Percentiles rank a stretch among this genome's conserved stretches.
Conservation (phyloP, 2,329 filamentous ascomycete species). For the Hypoxylon sp. region DNA sequence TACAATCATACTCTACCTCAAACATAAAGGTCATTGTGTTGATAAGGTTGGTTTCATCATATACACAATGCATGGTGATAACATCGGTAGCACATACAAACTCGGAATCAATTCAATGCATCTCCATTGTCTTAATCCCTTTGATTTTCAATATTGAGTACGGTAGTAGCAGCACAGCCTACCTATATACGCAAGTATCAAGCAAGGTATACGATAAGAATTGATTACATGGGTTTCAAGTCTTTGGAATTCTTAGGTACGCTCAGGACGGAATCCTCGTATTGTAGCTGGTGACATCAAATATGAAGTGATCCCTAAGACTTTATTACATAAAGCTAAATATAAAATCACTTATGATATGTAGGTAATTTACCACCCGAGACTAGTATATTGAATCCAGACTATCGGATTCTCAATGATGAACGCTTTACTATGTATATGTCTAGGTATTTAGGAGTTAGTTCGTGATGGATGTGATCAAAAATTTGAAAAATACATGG, state of each 20-base stretch:
- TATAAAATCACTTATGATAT: neutral
- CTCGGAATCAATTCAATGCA: slow-evolving; percentile 20
- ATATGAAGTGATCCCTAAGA: neutral
- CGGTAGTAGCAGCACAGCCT: slow-evolving; percentile 12
- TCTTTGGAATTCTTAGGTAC: too few species aligned
- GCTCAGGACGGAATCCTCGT: neutral
- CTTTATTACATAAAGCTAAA: neutral
- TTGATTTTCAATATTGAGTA: slow-evolving; percentile 13
- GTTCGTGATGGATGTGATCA: slow-evolving; percentile 13
- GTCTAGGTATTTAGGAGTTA: neutral
- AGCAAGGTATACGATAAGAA: slow-evolving; percentile 19
- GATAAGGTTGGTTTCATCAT: neutral
- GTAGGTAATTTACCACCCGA: neutral
- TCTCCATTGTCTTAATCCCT: neutral
- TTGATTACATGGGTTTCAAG: neutral
- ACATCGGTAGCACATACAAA: slow-evolving; percentile 5
- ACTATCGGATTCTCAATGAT: slow-evolving; percentile 22
- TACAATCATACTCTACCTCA: neutral
- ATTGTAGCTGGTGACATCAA: neutral
- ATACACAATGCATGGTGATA: slow-evolving; percentile 23
- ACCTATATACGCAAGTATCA: neutral
- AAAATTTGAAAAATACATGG: slow-evolving; percentile 22
- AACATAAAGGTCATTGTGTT: neutral
- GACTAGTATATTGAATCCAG: slow-evolving; percentile 16
- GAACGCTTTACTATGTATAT: too few species aligned